Conservation (phyloP, 345 rosid species). For the Streptanthus diversifolius region DNA sequence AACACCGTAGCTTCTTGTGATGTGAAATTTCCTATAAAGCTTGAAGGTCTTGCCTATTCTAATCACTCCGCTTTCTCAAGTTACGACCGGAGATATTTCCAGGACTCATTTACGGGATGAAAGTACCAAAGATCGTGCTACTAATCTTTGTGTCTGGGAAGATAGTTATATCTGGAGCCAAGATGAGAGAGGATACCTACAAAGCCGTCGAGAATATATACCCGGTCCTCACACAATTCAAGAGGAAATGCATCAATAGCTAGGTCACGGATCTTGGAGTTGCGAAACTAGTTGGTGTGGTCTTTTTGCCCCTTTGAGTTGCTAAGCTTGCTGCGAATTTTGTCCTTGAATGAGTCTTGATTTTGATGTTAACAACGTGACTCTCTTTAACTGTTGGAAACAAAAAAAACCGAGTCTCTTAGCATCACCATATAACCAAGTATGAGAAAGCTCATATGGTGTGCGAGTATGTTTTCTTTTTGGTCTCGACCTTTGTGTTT, state of each 20-base stretch:
- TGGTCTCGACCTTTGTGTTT: no score
- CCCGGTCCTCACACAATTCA: slow-evolving; percentile 89
- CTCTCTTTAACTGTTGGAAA: no score
- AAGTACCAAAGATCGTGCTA: slow-evolving; percentile 86
- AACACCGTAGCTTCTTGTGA: slow-evolving; percentile 3
- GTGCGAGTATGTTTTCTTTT: not conserved
- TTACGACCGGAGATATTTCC: slow-evolving; percentile 98
- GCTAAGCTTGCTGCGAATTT: slow-evolving; percentile 12
- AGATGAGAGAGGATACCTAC: slow-evolving; percentile 89
- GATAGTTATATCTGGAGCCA: slow-evolving; percentile 96
- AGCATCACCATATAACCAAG: not conserved
- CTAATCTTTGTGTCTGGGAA: slow-evolving; percentile 94
- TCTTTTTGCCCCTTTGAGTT: slow-evolving; percentile 7
- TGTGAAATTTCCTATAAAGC: not conserved
- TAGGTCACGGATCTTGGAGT: slow-evolving; percentile 27
- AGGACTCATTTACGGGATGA: slow-evolving; percentile 91
- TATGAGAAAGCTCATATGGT: not conserved
- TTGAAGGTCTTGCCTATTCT: not conserved
- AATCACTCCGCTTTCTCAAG: not conserved
- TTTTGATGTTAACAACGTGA: not conserved
- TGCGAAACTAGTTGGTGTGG: no score
- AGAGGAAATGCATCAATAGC: slow-evolving; percentile 74
- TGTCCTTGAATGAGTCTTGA: not conserved
- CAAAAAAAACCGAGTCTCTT: no score
- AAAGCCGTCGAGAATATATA: slow-evolving; percentile 91